Base-by-base conservation (phyloP, 2,329 filamentous ascomycete species). In the Chaetomium strumarium region DNA sequence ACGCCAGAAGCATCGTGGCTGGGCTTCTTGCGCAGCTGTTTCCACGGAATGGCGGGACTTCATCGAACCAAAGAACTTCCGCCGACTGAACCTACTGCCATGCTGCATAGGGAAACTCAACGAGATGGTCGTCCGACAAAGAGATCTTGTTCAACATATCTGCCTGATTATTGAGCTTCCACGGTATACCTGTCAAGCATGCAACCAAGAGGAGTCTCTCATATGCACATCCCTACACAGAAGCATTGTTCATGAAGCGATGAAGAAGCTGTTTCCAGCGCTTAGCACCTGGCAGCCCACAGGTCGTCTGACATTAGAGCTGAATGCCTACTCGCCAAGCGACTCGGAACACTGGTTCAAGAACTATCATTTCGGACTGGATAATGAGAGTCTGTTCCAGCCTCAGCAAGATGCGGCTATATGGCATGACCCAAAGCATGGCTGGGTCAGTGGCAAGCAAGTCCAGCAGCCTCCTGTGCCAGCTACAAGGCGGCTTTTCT, bases 271-370 rank as follows among this genome's bases (percentile, higher is more conserved):
- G 1, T 65, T 68, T 48, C 55, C 42, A 10, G 62, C 68, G 53
- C 65, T 70, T 29, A 62, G 61, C 29, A 56, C 46, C 10, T 69
- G 67, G 68, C 43, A 57, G 13, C 57, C 60, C 3, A 29, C 49
- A 12, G 53, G 53, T 24, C 42, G 51, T 30, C 56, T 71, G 56
- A 59, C 60, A 7, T 57, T 71, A 54, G 69, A 71, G 56, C 53
- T 70, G 16, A 67, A 65, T 49, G 62, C 55, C 2, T 61, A 66
- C 38, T 68, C 65, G 45, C 66, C 64, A 12, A 70, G 67, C 51
- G 66, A 71, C 61, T 62, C 42, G 11, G 53, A 68, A 43, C 64
- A 70, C 55, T 70, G 58, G 58, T 69, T 68, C 54, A 65, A 65
- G 51, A 58, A 66, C 52, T 52, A 59, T 19, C 44, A 58, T 53